Evolutionary conservation across 805 yeast genomes (phyloP).

Genomic region (Pichia phayaonensis): DNA sequence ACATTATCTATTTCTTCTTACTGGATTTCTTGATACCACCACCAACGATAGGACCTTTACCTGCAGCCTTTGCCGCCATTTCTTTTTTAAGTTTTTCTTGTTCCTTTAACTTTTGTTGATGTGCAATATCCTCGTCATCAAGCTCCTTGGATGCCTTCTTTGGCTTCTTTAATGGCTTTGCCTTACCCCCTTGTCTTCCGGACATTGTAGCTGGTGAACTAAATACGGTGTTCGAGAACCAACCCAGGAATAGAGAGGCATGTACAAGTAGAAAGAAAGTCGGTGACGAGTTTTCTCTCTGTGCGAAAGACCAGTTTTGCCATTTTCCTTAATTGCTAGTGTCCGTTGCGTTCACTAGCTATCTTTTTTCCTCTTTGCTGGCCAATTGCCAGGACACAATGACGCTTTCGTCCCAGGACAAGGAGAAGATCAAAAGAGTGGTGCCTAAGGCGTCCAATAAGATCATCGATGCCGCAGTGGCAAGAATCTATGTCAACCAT

Average conservation of each 20-base stretch:
- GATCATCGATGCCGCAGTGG: conserved; percentile 84
- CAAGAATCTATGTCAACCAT: conserved; percentile 80
- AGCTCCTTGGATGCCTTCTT: conserved; percentile 70
- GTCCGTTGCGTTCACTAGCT: too few species aligned
- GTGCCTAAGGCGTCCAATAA: conserved; percentile 85
- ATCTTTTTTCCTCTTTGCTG: background rate
- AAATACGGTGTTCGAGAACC: background rate
- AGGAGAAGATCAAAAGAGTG: conserved; percentile 82
- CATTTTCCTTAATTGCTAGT: too few species aligned
- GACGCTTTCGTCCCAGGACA: conserved; percentile 50
- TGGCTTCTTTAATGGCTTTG: conserved; percentile 79
- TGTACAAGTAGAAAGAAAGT: background rate
- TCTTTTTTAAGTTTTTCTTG: conserved; percentile 91
- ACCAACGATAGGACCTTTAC: conserved; percentile 86
- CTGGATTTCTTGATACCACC: conserved; percentile 95
- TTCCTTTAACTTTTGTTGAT: conserved; percentile 89
- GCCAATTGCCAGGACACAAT: conserved; percentile 14
- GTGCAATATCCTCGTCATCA: conserved; percentile 86
- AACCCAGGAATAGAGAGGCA: background rate
- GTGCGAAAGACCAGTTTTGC: background rate
- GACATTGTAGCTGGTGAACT: conserved; percentile 50
- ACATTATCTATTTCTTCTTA: conserved; percentile 31
- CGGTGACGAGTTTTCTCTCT: background rate
- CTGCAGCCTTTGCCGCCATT: conserved; percentile 75
- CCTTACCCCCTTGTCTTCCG: conserved; percentile 96